Evolutionary conservation across 2,329 filamentous ascomycete species (phyloP).

Genomic region (Botrytis porri): DNA sequence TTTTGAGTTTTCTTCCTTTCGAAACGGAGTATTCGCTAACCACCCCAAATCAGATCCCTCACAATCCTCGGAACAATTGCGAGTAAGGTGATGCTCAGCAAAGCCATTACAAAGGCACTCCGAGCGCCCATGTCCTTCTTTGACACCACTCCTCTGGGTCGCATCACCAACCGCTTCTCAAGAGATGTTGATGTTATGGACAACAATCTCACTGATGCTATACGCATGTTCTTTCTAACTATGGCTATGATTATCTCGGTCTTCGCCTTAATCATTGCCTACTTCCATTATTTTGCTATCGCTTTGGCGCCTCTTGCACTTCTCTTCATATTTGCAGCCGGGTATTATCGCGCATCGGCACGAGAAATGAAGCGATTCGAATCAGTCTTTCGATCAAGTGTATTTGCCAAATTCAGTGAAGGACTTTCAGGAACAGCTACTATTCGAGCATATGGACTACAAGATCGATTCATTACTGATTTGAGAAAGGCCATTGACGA

Average conservation of each 20-base stretch:
- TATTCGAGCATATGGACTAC: constrained; percentile 85
- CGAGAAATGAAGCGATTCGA: constrained; percentile 95
- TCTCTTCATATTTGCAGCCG: constrained; percentile 76
- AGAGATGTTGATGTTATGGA: constrained; percentile 97
- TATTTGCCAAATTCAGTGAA: constrained; percentile 91
- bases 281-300: constrained; percentile 76
- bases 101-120: constrained; percentile 75
- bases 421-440: constrained; percentile 79
- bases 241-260: constrained; percentile 78
- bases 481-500: constrained; percentile 75
- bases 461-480: constrained; percentile 68
- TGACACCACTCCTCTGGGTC: constrained; percentile 90
- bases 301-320: constrained; percentile 67
- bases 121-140: constrained; percentile 85
- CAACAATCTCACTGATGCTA: constrained; percentile 82
- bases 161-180: constrained; percentile 95
- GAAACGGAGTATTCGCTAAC: neutral
- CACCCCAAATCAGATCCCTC: constrained; percentile 46
- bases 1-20: neutral
- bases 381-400: constrained; percentile 77
- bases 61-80: constrained; percentile 77
- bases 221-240: constrained; percentile 90
- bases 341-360: constrained; percentile 87
- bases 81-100: constrained; percentile 76
- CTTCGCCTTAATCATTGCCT: constrained; percentile 89